Conservation (phyloP, 2,329 filamentous ascomycete species). For the Clarireedia homoeocarpa region DNA sequence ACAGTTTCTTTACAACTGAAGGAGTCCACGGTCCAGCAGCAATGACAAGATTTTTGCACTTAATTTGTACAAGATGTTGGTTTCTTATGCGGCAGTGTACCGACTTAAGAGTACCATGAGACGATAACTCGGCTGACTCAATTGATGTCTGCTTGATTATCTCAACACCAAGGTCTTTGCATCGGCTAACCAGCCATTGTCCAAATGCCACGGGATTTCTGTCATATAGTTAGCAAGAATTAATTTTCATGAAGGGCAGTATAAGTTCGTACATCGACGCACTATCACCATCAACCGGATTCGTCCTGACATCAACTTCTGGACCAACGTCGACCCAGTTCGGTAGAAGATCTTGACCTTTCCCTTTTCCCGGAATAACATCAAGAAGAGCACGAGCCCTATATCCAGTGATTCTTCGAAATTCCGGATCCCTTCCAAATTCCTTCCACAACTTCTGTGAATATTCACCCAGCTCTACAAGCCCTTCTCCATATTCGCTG, state of each 20-base stretch:
- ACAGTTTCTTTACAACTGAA: background rate
- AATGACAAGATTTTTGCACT: background rate
- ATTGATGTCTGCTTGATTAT: background rate
- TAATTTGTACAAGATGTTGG: background rate
- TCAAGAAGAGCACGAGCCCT: background rate
- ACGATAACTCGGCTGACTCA: background rate
- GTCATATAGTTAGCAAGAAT: background rate
- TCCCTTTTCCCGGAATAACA: background rate
- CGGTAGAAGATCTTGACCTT: background rate
- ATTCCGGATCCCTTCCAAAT: background rate
- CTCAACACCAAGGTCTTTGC: background rate
- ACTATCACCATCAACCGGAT: background rate
- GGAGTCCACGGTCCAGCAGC: background rate
- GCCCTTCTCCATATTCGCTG: background rate
- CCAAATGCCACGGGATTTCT: background rate
- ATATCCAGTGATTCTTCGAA: background rate
- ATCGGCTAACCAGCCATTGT: background rate
- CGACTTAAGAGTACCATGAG: background rate
- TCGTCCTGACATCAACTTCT: background rate
- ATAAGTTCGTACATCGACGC: background rate
- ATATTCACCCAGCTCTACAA: background rate
- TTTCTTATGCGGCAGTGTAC: background rate
- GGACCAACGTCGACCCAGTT: background rate
- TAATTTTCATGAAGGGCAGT: background rate
- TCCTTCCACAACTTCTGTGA: background rate